phyloP scores from a whole-genome alignment of 2,329 filamentous ascomycete genomes.

The Aspergillus brasiliensis region DNA sequence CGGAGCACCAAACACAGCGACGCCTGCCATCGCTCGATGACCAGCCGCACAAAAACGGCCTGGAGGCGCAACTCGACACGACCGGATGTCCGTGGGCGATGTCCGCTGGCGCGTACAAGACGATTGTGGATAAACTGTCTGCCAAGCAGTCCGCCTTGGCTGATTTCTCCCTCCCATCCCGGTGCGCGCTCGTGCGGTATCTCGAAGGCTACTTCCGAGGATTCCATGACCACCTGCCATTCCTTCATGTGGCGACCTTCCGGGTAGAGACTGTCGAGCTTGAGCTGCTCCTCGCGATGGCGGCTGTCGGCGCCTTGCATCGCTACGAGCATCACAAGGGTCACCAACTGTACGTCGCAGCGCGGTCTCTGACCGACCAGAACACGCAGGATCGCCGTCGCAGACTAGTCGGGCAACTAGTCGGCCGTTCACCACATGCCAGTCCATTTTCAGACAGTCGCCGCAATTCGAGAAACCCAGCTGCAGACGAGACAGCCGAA shows the following conservation, averaged over 20 bases:
- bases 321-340: conserved; percentile 43
- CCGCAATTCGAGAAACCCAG: not conserved
- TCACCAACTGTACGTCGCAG: conserved; percentile 8
- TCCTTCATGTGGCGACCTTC: conserved; percentile 68
- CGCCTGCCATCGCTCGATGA: not conserved
- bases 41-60: not conserved
- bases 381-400: not conserved
- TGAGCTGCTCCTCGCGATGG: conserved; percentile 66
- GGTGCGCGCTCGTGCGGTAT: conserved; percentile 66
- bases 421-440: not conserved
- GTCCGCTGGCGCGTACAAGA: not conserved
- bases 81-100: not conserved
- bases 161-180: conserved; percentile 54
- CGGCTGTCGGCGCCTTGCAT: conserved; percentile 55
- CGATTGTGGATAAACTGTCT: not conserved
- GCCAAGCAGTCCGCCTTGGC: not conserved
- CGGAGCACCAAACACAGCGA: not conserved
- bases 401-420: not conserved
- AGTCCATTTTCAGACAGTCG: not conserved
- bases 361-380: not conserved
- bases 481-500: not conserved
- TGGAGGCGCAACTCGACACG: not conserved
- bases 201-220: conserved; percentile 68
- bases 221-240: conserved; percentile 60
- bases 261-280: conserved; percentile 59